A percentile compares a stretch with the other conserved stretches of the same genome.
Conservation (phyloP, 2,329 filamentous ascomycete genomes). For the Epichloe baconii region DNA sequence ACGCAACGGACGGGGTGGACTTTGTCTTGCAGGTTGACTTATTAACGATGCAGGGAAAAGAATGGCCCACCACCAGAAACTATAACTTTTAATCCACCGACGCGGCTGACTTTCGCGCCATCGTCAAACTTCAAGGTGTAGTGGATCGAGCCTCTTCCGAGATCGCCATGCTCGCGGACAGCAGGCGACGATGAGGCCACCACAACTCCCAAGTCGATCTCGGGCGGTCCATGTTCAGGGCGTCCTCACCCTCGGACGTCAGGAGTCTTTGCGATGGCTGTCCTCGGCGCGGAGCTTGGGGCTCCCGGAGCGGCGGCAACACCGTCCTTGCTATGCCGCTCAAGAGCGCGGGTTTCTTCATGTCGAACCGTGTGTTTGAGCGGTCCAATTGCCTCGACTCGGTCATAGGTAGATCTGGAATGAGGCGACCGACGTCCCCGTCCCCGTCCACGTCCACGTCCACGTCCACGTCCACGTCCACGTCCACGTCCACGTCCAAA, state of each 20-base stretch:
- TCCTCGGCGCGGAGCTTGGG: conserved; percentile 15
- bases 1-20: neutral
- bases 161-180: conserved; percentile 16
- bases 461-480: conserved; percentile 7
- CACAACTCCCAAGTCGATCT: conserved; percentile 18
- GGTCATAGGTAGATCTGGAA: conserved; percentile 15
- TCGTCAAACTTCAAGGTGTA: neutral
- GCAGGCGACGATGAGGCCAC: conserved; percentile 21
- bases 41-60: neutral
- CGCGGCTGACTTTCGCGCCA: neutral
- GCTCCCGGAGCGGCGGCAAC: conserved; percentile 9
- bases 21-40: no score
- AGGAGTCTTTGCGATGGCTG: conserved; percentile 15
- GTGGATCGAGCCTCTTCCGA: neutral
- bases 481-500: conserved; percentile 12
- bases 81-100: neutral
- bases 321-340: conserved; percentile 9
- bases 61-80: neutral
- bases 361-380: conserved; percentile 24
- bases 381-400: conserved; percentile 24
- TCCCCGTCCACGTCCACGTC: conserved; percentile 15
- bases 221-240: conserved; percentile 13
- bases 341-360: conserved; percentile 17
- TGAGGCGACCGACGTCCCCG: conserved; percentile 15
- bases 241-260: conserved; percentile 11